Conservation (phyloP, 2,329 filamentous ascomycete species). For the Ophiostoma sp. region DNA sequence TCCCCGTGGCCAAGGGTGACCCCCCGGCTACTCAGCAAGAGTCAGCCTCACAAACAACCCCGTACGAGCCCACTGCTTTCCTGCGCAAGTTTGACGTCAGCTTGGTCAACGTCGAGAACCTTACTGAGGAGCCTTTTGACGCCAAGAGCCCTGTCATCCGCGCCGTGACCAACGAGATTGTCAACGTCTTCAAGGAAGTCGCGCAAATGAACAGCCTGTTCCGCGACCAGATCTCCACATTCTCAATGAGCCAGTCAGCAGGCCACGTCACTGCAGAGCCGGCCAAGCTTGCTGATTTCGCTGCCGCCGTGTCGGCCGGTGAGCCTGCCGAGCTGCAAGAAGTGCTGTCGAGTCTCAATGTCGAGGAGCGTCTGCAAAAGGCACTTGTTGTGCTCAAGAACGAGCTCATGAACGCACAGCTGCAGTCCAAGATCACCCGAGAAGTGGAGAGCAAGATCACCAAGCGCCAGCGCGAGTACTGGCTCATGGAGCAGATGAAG, state of each 20-base stretch:
- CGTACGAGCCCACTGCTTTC: constrained; percentile 84
- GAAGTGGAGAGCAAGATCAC: constrained; percentile 97
- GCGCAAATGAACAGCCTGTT: constrained; percentile 91
- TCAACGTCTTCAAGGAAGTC: constrained; percentile 98
- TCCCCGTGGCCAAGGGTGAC: constrained; percentile 44
- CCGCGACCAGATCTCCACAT: constrained; percentile 94
- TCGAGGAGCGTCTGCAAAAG: constrained; percentile 89
- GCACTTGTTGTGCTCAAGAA: constrained; percentile 91
- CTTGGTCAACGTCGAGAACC: constrained; percentile 90
- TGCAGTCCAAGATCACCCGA: constrained; percentile 95
- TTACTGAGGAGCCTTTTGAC: constrained; percentile 82
- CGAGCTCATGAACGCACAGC: constrained; percentile 94
- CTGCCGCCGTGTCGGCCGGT: constrained; percentile 90
- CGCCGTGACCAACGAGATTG: constrained; percentile 92
- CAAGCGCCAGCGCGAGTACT: constrained; percentile 95
- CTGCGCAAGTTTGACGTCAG: constrained; percentile 87
- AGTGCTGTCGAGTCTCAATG: constrained; percentile 79
- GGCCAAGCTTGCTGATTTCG: constrained; percentile 92
- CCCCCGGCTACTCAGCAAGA: constrained; percentile 26
- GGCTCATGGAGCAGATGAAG: constrained; percentile 99
- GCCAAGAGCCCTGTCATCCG: constrained; percentile 83
- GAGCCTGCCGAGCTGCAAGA: constrained; percentile 90
- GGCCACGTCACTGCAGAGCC: constrained; percentile 95
- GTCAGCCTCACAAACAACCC: constrained; percentile 11
- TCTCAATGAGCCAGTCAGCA: constrained; percentile 89